Percentiles rank a stretch among this genome's conserved stretches.
These are phyloP conservation scores for Tolypocladium capitatum DNA, from an alignment of 2,329 filamentous ascomycete genomes.

Conservation along the genomic window DNA sequence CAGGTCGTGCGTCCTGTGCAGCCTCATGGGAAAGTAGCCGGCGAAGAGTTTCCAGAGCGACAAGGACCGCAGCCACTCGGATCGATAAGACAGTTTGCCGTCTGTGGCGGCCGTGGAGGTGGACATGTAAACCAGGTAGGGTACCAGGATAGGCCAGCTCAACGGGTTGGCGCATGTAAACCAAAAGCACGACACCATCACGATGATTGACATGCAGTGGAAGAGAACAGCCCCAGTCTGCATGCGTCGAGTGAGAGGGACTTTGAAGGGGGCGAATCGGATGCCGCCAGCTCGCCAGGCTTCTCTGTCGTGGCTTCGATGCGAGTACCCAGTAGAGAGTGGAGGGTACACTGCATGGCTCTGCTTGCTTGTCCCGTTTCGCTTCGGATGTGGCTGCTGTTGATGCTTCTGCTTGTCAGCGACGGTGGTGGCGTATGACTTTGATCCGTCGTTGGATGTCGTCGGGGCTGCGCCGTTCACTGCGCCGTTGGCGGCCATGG, in stretches of 20 bases:
- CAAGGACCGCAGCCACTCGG: conserved; percentile 57
- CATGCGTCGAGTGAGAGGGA: conserved; percentile 56
- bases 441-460: neutral
- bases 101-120: conserved; percentile 66
- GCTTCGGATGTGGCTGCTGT: conserved; percentile 1
- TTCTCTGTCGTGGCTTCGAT: conserved; percentile 11
- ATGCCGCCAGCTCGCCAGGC: conserved; percentile 40
- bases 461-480: neutral
- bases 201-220: conserved; percentile 59
- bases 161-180: conserved; percentile 82
- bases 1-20: conserved; percentile 75
- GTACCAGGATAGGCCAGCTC: conserved; percentile 65
- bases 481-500: neutral
- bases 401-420: conserved; percentile 4
- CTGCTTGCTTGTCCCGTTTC: neutral
- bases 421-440: conserved; percentile 10
- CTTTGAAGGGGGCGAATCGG: conserved; percentile 69
- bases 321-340: conserved; percentile 9
- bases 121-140: conserved; percentile 74
- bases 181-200: conserved; percentile 70
- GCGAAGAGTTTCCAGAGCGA: conserved; percentile 81
- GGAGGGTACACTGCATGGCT: conserved; percentile 14
- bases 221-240: conserved; percentile 68
- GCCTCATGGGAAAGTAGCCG: conserved; percentile 76
- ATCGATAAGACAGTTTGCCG: conserved; percentile 62